A percentile compares a stretch with the other conserved stretches of the same genome.
Evolutionary conservation across 352 stramenopile species (phyloP).

Genomic region (Globisporangium okanoganense): DNA sequence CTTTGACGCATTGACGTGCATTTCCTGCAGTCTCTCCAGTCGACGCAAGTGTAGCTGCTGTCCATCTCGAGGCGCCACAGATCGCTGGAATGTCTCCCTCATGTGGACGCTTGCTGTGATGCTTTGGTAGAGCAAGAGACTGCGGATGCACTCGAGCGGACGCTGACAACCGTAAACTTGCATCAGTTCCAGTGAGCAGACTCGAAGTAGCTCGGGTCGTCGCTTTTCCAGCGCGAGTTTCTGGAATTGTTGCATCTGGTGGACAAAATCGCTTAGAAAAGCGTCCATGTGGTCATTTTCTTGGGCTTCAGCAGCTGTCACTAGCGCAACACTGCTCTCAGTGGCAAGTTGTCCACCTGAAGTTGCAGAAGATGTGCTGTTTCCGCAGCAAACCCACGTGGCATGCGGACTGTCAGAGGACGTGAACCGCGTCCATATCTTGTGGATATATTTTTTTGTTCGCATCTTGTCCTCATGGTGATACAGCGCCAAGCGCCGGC

Average conservation of each 20-base stretch:
- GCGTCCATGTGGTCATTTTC: conserved; percentile 22
- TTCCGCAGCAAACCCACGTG: conserved; percentile 52
- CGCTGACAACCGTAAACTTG: conserved; percentile 48
- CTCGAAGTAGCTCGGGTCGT: conserved; percentile 25
- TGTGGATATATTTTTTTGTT: conserved; percentile 17
- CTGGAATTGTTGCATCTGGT: conserved; percentile 29
- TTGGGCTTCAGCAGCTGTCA: conserved; percentile 3
- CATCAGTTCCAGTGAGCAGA: conserved; percentile 54
- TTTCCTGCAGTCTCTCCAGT: conserved; percentile 27
- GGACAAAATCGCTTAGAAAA: conserved; percentile 21
- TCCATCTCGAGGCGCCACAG: conserved; percentile 30
- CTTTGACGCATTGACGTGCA: conserved; percentile 33
- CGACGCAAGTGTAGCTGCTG: conserved; percentile 50
- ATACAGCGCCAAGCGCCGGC: conserved; percentile 38
- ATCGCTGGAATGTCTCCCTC: conserved; percentile 29
- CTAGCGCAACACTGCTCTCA: conserved; percentile 10
- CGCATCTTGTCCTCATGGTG: conserved; percentile 24
- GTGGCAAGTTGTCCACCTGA: conserved; percentile 6
- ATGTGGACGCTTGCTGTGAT: conserved; percentile 33
- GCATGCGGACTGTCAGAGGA: conserved; percentile 22
- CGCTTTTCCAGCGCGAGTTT: conserved; percentile 48
- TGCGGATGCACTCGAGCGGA: conserved; percentile 43
- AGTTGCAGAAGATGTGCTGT: conserved; percentile 6
- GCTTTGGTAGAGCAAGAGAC: conserved; percentile 67
- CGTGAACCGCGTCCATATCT: conserved; percentile 53